Base-by-base conservation (phyloP, 257 asterid genomes). In the Przewalskia tangutica region DNA sequence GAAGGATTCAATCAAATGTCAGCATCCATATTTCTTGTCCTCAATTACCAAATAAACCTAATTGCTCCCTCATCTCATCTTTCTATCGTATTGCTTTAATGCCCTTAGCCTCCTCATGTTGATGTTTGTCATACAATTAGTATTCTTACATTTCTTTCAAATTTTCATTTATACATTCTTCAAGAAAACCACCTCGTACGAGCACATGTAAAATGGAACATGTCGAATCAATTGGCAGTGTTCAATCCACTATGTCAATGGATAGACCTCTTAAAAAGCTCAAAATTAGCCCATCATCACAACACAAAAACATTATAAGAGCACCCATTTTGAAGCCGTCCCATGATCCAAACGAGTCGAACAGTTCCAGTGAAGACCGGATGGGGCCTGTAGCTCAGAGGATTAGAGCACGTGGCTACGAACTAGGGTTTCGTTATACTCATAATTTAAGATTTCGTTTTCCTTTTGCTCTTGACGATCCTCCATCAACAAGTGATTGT, bases 381-480 rank as follows among this genome's bases (percentile, higher is more conserved):
- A 0, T 65, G 75, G 23, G 5, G 23, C 75, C 23, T 65, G 48
- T 34, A 64, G 73, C 48, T 34, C 50, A 36, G 7, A 65, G 75
- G 23, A 36, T 65, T 14, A 36, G 13, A 65, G 23, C 23, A 65
- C 13, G 23, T 65, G 50, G 13, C 50, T 3, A 14, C 3, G 50
- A 65, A 36, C 11, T 3, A 34, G 11, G 8, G 0, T 65, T 56
- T 56, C 17, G 6, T 13, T 36, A 27, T 55, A 18, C 63, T 50
- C 17, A 44, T 60, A 23, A 65, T 80, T 80, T 89, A 11, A 85
- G 82, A 14, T 83, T 86, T 55, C 68, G 23, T 32, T 89, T 85
- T 83, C 89, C 91, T 53, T 87, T 89, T 58, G 79, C 84, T 54
- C 82, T 89, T 48, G 85, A 81, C 9, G 85, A 82, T 23, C 53